Conservation (phyloP, 805 yeast species). For the Barnettozyma sucrosica region DNA sequence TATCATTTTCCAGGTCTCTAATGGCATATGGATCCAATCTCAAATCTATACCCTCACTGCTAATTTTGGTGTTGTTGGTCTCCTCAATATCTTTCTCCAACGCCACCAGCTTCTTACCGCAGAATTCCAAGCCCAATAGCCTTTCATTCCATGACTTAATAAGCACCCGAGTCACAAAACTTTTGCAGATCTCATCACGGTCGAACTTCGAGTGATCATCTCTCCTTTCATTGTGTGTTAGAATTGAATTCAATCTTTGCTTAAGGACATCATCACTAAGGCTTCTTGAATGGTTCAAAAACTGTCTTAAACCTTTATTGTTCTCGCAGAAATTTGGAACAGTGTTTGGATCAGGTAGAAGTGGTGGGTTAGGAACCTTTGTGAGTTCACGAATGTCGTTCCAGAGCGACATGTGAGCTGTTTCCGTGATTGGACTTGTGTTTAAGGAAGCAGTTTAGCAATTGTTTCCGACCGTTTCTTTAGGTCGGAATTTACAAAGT, state of each 20-base stretch:
- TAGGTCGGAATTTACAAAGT: too few relatives aligned
- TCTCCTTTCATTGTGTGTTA: conserved; percentile 23
- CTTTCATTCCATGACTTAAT: conserved; percentile 45
- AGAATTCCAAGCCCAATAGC: conserved; percentile 34
- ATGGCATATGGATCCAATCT: conserved; percentile 48
- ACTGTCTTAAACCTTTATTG: conserved; percentile 31
- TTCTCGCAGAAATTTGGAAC: conserved; percentile 28
- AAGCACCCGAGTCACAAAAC: conserved; percentile 32
- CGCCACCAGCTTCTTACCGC: conserved; percentile 31
- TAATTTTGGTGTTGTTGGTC: conserved; percentile 17
- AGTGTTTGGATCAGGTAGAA: conserved; percentile 5
- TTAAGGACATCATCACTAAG: conserved; percentile 42
- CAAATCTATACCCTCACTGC: conserved; percentile 22
- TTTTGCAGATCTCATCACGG: conserved; percentile 28
- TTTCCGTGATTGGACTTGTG: too few relatives aligned
- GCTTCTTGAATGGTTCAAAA: conserved; percentile 32
- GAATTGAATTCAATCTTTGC: conserved; percentile 36
- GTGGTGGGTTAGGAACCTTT: conserved; percentile 25
- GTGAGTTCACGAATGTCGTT: conserved; percentile 11
- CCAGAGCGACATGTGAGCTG: conserved; percentile 22
- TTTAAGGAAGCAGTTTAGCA: too few relatives aligned
- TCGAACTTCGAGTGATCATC: conserved; percentile 1
- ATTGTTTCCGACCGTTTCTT: too few relatives aligned
- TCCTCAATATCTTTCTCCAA: conserved; percentile 26
- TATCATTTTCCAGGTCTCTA: conserved; percentile 30